phyloP scores from a whole-genome alignment of 129 eudicot species.

The Flaveria brownii region DNA sequence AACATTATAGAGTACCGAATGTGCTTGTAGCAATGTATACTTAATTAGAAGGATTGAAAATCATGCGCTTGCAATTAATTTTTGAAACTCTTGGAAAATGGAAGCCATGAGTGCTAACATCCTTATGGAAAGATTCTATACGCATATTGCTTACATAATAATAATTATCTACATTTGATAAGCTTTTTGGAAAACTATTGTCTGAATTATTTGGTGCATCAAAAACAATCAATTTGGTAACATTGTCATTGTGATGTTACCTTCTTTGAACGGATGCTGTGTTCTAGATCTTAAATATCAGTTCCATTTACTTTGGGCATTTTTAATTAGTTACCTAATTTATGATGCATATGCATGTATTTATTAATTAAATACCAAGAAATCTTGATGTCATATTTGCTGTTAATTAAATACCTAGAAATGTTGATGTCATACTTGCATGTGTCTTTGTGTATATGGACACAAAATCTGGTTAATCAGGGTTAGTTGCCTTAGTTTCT shows the following conservation, averaged over 20 bases:
- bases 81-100: slow-evolving; percentile 6
- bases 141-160: neutral
- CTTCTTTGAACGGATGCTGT: slow-evolving; percentile 1
- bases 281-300: slow-evolving; percentile 14
- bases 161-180: slow-evolving; percentile 6
- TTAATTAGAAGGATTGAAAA: slow-evolving; percentile 8
- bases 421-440: slow-evolving; percentile 10
- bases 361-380: neutral
- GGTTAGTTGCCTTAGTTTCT: neutral
- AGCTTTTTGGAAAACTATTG: neutral
- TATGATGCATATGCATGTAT: neutral
- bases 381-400: slow-evolving; percentile 10
- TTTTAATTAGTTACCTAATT: slow-evolving; percentile 14
- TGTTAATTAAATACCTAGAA: neutral
- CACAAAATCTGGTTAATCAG: slow-evolving; percentile 13
- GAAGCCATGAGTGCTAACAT: neutral
- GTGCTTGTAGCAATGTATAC: slow-evolving; percentile 23
- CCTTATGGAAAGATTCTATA: neutral
- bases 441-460: slow-evolving; percentile 21
- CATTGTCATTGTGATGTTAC: slow-evolving; percentile 6
- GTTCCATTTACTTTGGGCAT: neutral
- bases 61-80: slow-evolving; percentile 2
- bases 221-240: slow-evolving; percentile 20
- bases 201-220: slow-evolving; percentile 3
- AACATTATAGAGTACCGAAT: neutral